phyloP scores from a whole-genome alignment of 768 basidiomycete species.

The Royoungia palumana region DNA sequence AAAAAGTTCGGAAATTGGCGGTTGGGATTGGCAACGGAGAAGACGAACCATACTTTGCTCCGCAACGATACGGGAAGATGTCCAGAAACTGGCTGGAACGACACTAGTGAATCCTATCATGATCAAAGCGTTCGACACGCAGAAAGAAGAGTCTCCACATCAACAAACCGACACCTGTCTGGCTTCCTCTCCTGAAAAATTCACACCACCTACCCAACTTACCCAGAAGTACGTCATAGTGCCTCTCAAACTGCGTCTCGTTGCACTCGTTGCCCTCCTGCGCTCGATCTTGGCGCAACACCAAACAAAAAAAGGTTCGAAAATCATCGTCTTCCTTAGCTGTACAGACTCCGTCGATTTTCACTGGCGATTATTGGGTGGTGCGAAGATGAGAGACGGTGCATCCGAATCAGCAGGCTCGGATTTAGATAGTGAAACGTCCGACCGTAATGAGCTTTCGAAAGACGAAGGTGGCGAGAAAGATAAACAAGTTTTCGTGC shows the following conservation, averaged over 20 bases:
- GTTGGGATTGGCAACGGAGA: slow-evolving; percentile 77
- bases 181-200: slow-evolving; percentile 46
- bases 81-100: slow-evolving; percentile 87
- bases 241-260: slow-evolving; percentile 92
- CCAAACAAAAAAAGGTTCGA: slow-evolving; percentile 49
- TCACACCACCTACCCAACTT: slow-evolving; percentile 93
- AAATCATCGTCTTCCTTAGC: slow-evolving; percentile 93
- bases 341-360: slow-evolving; percentile 99
- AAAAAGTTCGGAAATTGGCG: slow-evolving; percentile 69
- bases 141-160: slow-evolving; percentile 23
- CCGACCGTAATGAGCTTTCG: slow-evolving; percentile 24
- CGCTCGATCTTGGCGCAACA: slow-evolving; percentile 73
- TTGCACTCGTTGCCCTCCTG: slow-evolving; percentile 82
- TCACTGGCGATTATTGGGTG: slow-evolving; percentile 83
- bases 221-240: slow-evolving; percentile 86
- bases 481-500: slow-evolving; percentile 48
- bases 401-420: slow-evolving; percentile 25
- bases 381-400: slow-evolving; percentile 58
- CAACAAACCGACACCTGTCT: slow-evolving; percentile 14
- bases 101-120: slow-evolving; percentile 77
- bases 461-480: slow-evolving; percentile 26
- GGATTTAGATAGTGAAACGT: slow-evolving; percentile 24
- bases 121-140: slow-evolving; percentile 68
- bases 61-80: slow-evolving; percentile 93
- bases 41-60: slow-evolving; percentile 92